Conservation (phyloP, 805 yeast species). For the Wickerhamiella occidentalis region DNA sequence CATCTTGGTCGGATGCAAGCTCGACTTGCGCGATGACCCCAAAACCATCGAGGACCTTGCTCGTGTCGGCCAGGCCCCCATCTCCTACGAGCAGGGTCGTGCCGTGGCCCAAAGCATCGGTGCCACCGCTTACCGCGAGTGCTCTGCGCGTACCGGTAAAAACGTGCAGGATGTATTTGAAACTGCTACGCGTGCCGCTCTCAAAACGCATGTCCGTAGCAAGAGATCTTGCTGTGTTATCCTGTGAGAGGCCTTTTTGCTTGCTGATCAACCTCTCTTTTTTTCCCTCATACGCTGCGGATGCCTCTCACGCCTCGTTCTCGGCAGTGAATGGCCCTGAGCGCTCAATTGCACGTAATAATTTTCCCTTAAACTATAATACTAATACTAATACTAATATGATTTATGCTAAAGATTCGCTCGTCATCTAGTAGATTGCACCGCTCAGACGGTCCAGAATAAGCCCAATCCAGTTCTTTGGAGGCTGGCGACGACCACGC, state of each 20-base stretch:
- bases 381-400: neutral
- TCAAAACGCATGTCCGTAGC: slow-evolving; percentile 23
- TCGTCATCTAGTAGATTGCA: neutral
- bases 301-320: neutral
- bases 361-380: neutral
- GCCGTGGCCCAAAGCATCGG: slow-evolving; percentile 81
- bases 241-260: neutral
- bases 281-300: neutral
- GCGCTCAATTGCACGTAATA: neutral
- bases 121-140: slow-evolving; percentile 75
- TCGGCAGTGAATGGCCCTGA: neutral
- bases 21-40: slow-evolving; percentile 75
- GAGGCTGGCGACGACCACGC: neutral
- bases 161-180: slow-evolving; percentile 91
- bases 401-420: neutral
- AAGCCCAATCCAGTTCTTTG: neutral
- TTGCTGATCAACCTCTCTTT: too few relatives aligned
- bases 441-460: neutral
- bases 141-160: slow-evolving; percentile 76
- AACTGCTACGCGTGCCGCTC: slow-evolving; percentile 84
- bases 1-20: slow-evolving; percentile 83
- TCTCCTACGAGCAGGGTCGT: slow-evolving; percentile 70
- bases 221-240: slow-evolving; percentile 6
- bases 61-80: slow-evolving; percentile 68
- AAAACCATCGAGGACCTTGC: slow-evolving; percentile 56